phyloP scores from a whole-genome alignment of 2,329 filamentous ascomycete species.

The Exophiala viscosa region DNA sequence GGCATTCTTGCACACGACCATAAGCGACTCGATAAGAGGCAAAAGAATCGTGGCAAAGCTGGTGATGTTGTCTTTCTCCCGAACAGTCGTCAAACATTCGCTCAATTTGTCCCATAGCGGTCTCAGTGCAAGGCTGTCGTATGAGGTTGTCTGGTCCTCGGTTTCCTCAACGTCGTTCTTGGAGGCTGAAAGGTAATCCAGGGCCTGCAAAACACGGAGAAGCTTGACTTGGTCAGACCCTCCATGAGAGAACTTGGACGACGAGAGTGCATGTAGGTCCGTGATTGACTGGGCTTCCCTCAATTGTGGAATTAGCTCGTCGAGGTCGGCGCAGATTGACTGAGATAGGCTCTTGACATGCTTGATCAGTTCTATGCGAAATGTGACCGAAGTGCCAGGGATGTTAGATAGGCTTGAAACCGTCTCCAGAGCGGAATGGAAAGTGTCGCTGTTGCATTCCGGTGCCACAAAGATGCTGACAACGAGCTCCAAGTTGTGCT shows the following conservation, averaged over 20 bases:
- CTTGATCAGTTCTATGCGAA: conserved; percentile 86
- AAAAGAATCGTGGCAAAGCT: conserved; percentile 95
- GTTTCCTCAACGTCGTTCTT: conserved; percentile 58
- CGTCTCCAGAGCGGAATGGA: conserved; percentile 95
- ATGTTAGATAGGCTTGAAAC: conserved; percentile 97
- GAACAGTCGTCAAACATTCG: conserved; percentile 80
- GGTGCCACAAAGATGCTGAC: conserved; percentile 93
- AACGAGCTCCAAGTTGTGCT: conserved; percentile 86
- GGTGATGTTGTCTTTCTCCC: conserved; percentile 88
- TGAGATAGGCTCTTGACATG: conserved; percentile 83
- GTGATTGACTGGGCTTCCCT: conserved; percentile 81
- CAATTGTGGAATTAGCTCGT: conserved; percentile 81
- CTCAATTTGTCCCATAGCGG: conserved; percentile 91
- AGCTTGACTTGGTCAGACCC: conserved; percentile 97
- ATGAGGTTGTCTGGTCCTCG: conserved; percentile 65
- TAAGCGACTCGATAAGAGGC: conserved; percentile 90
- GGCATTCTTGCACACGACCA: conserved; percentile 99
- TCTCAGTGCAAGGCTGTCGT: conserved; percentile 85
- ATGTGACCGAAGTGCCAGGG: conserved; percentile 80
- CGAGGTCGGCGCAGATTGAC: conserved; percentile 78
- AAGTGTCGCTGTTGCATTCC: conserved; percentile 96
- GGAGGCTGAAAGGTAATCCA: conserved; percentile 91
- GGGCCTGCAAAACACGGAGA: conserved; percentile 81
- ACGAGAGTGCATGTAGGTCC: conserved; percentile 89
- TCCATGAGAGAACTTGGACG: conserved; percentile 92